A percentile compares a stretch with the other conserved stretches of the same genome.
These are phyloP conservation scores for Oryza australiensis DNA, from an alignment of 176 grass and related monocot genomes.

Conservation along the genomic window DNA sequence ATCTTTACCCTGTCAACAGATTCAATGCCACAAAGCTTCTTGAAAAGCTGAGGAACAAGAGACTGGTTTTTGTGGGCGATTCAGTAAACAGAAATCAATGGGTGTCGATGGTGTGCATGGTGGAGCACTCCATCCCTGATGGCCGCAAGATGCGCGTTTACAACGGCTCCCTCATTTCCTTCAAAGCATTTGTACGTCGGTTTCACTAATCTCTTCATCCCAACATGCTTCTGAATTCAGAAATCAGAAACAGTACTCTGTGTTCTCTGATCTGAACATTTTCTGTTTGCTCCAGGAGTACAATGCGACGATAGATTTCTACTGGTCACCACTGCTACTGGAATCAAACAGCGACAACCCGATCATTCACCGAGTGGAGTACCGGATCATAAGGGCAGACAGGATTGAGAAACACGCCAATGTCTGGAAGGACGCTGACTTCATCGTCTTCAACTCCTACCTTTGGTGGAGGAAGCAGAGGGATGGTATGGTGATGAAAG, in stretches of 20 bases:
- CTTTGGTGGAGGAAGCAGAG: slow-evolving; percentile 94
- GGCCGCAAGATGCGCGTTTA: slow-evolving; percentile 46
- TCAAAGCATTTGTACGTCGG: slow-evolving; percentile 64
- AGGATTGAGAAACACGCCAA: slow-evolving; percentile 69
- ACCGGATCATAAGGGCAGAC: slow-evolving; percentile 70
- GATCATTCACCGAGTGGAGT: slow-evolving; percentile 66
- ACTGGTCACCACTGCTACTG: slow-evolving; percentile 84
- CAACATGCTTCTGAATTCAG: not conserved
- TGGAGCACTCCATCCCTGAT: slow-evolving; percentile 60
- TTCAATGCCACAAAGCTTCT: slow-evolving; percentile 67
- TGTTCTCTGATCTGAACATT: not conserved
- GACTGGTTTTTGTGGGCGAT: slow-evolving; percentile 85
- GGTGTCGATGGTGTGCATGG: slow-evolving; percentile 92
- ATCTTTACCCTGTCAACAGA: slow-evolving; percentile 32
- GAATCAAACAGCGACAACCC: slow-evolving; percentile 92
- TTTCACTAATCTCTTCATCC: not conserved
- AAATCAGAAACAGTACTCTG: not conserved
- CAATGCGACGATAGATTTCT: slow-evolving; percentile 89
- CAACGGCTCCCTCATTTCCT: slow-evolving; percentile 77
- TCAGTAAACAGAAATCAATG: slow-evolving; percentile 96
- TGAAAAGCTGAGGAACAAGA: slow-evolving; percentile 68
- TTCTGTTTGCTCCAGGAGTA: slow-evolving; percentile 58
- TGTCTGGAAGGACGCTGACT: slow-evolving; percentile 67
- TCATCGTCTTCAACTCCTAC: slow-evolving; percentile 93
- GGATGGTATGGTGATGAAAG: slow-evolving; percentile 76